Evolutionary conservation across 2,329 filamentous ascomycete genomes (phyloP).

Genomic region (Claviceps spartinae): DNA sequence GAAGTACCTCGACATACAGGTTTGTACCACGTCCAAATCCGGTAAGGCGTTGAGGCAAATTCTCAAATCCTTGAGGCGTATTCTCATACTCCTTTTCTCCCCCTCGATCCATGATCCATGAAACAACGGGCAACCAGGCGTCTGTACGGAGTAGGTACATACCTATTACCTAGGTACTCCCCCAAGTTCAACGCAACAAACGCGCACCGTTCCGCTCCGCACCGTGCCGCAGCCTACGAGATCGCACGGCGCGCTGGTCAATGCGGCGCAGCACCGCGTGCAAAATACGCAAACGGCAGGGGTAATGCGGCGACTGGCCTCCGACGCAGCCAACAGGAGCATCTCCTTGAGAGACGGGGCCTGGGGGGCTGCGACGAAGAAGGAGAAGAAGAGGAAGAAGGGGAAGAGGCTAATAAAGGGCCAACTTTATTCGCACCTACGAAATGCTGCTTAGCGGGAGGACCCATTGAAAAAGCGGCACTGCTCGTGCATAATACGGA

Average conservation of each 20-base stretch:
- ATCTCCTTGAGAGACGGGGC: neutral
- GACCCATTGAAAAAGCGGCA: slow-evolving; percentile 12
- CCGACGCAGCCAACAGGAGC: neutral
- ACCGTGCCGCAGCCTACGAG: neutral
- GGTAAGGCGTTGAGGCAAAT: too few relatives aligned
- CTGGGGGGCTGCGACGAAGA: neutral
- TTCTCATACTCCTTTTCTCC: too few relatives aligned
- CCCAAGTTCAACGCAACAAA: neutral
- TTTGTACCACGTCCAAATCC: too few relatives aligned
- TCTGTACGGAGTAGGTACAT: too few relatives aligned
- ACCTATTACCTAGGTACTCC: too few relatives aligned
- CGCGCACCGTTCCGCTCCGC: neutral
- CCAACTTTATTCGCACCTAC: neutral
- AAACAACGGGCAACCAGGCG: too few relatives aligned
- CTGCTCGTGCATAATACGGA: slow-evolving; percentile 14
- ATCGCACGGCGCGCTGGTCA: too few relatives aligned
- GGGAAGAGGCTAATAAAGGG: neutral
- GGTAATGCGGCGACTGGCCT: neutral
- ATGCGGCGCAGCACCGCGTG: neutral
- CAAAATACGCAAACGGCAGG: neutral
- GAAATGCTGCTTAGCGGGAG: slow-evolving; percentile 2
- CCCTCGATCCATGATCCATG: too few relatives aligned
- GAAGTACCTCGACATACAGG: too few relatives aligned
- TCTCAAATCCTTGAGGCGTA: too few relatives aligned
- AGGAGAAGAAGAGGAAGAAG: neutral